These are phyloP conservation scores for Fusarium fujikuroi DNA, from an alignment of 2,329 filamentous ascomycete genomes.

Conservation along the genomic window DNA sequence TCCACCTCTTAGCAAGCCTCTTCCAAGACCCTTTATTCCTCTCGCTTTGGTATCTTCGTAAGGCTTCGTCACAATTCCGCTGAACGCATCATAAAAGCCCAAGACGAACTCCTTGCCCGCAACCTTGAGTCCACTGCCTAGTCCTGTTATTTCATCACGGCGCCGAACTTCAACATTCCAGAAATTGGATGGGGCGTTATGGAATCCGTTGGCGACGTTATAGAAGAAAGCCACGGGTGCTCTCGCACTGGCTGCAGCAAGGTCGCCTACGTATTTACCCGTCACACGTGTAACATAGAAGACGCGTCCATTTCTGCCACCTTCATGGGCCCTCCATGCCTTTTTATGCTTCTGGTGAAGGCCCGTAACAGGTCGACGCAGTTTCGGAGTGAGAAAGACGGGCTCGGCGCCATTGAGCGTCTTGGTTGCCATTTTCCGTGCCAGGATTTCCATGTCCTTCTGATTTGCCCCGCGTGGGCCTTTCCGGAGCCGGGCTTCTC, in stretches of 20 bases:
- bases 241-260: constrained; percentile 70
- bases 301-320: constrained; percentile 40
- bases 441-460: constrained; percentile 45
- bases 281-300: constrained; percentile 52
- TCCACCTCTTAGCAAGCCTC: constrained; percentile 62
- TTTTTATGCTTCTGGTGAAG: constrained; percentile 38
- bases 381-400: not conserved
- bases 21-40: constrained; percentile 69
- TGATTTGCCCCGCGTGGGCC: constrained; percentile 29
- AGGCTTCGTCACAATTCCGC: constrained; percentile 73
- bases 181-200: constrained; percentile 75
- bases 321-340: constrained; percentile 42
- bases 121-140: constrained; percentile 67
- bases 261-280: constrained; percentile 66
- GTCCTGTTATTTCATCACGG: constrained; percentile 72
- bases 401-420: constrained; percentile 64
- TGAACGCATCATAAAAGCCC: constrained; percentile 75
- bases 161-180: constrained; percentile 70
- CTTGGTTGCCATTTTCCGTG: constrained; percentile 48
- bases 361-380: constrained; percentile 25
- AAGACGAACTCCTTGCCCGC: constrained; percentile 73
- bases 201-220: constrained; percentile 76
- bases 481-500: not conserved
- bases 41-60: constrained; percentile 70
- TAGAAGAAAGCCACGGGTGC: constrained; percentile 76